Evolutionary conservation across 2,329 filamentous ascomycete genomes (phyloP), one percentile per base, ranked within the genome.

Genomic region (Pseudogymnoascus destructans): DNA sequence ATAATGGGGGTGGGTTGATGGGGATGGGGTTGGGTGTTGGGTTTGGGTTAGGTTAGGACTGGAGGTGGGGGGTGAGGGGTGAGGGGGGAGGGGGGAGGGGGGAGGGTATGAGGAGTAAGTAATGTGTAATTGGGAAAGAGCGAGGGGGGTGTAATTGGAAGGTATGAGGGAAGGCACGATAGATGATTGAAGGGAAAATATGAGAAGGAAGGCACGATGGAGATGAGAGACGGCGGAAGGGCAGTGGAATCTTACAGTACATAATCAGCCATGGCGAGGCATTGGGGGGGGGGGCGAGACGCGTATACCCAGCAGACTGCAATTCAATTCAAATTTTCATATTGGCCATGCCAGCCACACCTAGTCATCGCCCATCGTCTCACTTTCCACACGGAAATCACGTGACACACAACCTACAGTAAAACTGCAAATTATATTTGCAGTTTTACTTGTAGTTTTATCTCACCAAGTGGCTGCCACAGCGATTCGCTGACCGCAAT

Each of bases 1-100:
- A 15, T 25, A 59, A 62, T 1, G 65, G 62, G 9, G 63, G 61
- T 38, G 66, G 64, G n/a, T 58, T 69, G 13, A 69, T 67, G 66
- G 67, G 66, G 59, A 59, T 68, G 33, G 67, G 66, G 1, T 55
- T 69, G 13, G 40, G 40, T n/a, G 21, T 46, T 25, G 40, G 40
- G 21, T 46, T 46, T 46, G 40, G 21, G n/a, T n/a, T 3, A 21
- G 38, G 17, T 8, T 42, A 11, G 38, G 19, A 11, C 13, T 42
- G 19, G 19, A 19, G 1, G 13, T 36, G 6, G 40, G 11, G 3
- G 21, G 13, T 3, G 38, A 5, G 5, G 38, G 11, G 15, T 8
- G 9, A 2, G 40, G 21, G 19, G 21, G 19, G 40, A 8, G 15
- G 10, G 5, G 36, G 11, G 9, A 19, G 0, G 35, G 5, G 10